Conservation (phyloP, 2,329 filamentous ascomycete genomes). For the Monilinia vaccinii-corymbosi region DNA sequence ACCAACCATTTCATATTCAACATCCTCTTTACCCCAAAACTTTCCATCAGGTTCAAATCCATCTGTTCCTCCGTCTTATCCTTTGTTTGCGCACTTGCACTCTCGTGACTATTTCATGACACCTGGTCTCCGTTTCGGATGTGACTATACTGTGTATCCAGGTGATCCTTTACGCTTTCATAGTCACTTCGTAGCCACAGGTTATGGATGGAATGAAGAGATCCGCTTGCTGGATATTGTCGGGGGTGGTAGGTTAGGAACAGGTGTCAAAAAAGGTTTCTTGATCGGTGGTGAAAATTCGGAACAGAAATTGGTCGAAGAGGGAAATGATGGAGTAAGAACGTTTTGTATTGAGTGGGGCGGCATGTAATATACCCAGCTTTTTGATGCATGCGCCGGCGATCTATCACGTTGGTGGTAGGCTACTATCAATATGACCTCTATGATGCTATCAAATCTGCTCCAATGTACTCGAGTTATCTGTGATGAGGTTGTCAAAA, state of each 20-base stretch:
- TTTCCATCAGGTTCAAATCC: slow-evolving; percentile 27
- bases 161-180: slow-evolving; percentile 93
- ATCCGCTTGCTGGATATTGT: slow-evolving; percentile 80
- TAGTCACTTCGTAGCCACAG: slow-evolving; percentile 84
- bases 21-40: slow-evolving; percentile 26
- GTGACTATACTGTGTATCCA: slow-evolving; percentile 89
- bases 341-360: slow-evolving; percentile 91
- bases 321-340: slow-evolving; percentile 41
- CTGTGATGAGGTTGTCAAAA: background rate
- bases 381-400: background rate
- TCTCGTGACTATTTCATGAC: slow-evolving; percentile 75
- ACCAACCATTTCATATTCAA: slow-evolving; percentile 36
- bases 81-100: slow-evolving; percentile 75
- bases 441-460: background rate
- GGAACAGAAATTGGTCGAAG: slow-evolving; percentile 22
- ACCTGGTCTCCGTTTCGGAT: slow-evolving; percentile 88
- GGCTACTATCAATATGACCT: background rate
- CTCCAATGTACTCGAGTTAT: background rate
- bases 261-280: slow-evolving; percentile 93
- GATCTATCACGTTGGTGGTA: background rate
- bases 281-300: slow-evolving; percentile 64
- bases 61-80: slow-evolving; percentile 47
- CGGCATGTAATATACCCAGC: slow-evolving; percentile 57
- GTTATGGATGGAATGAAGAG: slow-evolving; percentile 78
- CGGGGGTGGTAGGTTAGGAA: slow-evolving; percentile 77